These are phyloP conservation scores for Cercospora sp. DNA, from an alignment of 2,329 filamentous ascomycete genomes.

Conservation along the genomic window DNA sequence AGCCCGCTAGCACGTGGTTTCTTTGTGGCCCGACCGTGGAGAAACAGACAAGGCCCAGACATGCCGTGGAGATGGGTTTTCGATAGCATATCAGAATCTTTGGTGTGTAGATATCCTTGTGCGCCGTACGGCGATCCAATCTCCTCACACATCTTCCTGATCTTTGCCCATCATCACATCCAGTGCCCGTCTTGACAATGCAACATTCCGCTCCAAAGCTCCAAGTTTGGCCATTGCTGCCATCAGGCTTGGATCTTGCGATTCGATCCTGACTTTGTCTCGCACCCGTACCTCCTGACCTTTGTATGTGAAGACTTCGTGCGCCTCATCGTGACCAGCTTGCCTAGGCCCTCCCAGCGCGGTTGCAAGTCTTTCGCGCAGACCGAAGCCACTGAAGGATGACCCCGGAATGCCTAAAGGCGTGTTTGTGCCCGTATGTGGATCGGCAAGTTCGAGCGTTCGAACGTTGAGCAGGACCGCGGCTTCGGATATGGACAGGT, in stretches of 20 bases:
- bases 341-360: conserved; percentile 47
- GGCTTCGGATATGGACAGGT: conserved; percentile 58
- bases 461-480: conserved; percentile 64
- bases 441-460: conserved; percentile 59
- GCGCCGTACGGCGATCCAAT: background rate
- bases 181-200: conserved; percentile 69
- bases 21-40: conserved; percentile 5
- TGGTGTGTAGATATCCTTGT: background rate
- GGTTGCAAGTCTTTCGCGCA: conserved; percentile 57
- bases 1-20: conserved; percentile 1
- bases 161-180: conserved; percentile 74
- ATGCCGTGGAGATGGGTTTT: conserved; percentile 5
- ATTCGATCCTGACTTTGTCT: conserved; percentile 88
- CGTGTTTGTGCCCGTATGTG: conserved; percentile 39
- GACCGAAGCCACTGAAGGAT: conserved; percentile 57
- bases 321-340: conserved; percentile 63
- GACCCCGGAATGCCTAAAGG: conserved; percentile 28
- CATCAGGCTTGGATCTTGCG: conserved; percentile 82
- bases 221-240: conserved; percentile 80
- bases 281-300: conserved; percentile 77
- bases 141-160: conserved; percentile 37
- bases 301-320: conserved; percentile 70
- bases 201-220: conserved; percentile 72
- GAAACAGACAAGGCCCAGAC: background rate
- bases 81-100: background rate